Conservation (phyloP, 306 rosid genomes). For the Malus sieversii region DNA sequence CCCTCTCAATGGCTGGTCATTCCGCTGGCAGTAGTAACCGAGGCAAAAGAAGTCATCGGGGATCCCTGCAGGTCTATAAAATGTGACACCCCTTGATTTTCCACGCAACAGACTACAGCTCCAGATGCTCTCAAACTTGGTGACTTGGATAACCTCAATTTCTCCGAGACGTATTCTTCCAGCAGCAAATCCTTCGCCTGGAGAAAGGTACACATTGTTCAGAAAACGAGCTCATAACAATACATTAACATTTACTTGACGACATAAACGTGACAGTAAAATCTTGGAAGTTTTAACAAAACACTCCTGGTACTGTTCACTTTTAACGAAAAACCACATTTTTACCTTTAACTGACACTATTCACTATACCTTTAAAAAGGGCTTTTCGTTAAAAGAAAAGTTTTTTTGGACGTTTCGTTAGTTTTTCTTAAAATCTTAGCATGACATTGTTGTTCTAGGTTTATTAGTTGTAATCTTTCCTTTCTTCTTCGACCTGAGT, state of each 20-base stretch:
- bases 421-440: background rate
- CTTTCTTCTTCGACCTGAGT: background rate
- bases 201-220: slow-evolving; percentile 13
- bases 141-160: slow-evolving; percentile 45
- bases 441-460: background rate
- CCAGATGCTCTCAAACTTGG: slow-evolving; percentile 59
- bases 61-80: slow-evolving; percentile 63
- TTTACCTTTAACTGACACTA: no score
- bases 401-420: no score
- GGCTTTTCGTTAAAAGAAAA: no score
- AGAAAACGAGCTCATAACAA: slow-evolving; percentile 9
- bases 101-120: slow-evolving; percentile 38
- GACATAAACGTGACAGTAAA: background rate
- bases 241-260: background rate
- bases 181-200: slow-evolving; percentile 68
- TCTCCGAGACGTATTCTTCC: slow-evolving; percentile 76
- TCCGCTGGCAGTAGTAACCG: slow-evolving; percentile 72
- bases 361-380: no score
- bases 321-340: no score
- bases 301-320: no score
- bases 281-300: background rate
- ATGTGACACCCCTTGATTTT: slow-evolving; percentile 45
- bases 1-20: slow-evolving; percentile 60
- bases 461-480: background rate
- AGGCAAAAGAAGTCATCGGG: slow-evolving; percentile 73